A percentile compares a stretch with the other conserved stretches of the same genome.
Evolutionary conservation across 2,329 filamentous ascomycete genomes (phyloP).

Genomic region (Fusarium lateritium): DNA sequence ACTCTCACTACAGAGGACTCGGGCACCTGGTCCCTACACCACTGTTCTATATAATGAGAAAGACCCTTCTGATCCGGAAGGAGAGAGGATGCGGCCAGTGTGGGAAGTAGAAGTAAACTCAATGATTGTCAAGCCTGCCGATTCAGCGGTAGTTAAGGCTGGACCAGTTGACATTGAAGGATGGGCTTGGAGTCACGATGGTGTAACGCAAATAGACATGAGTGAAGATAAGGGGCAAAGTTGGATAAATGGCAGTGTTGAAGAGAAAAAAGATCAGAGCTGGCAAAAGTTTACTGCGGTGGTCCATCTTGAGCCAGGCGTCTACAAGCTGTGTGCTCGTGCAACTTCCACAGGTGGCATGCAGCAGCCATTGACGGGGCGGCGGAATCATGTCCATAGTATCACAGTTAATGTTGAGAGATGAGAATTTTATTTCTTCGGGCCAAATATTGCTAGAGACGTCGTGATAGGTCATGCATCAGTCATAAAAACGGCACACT

Average conservation of each 20-base stretch:
- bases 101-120: constrained; percentile 32
- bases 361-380: background rate
- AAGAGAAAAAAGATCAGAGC: background rate
- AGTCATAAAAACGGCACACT: too few species aligned
- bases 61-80: background rate
- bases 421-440: constrained; percentile 46
- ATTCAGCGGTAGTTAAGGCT: background rate
- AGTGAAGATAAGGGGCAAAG: background rate
- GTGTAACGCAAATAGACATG: background rate
- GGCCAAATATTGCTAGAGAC: too few species aligned
- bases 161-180: background rate
- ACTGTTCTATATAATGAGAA: constrained; percentile 18
- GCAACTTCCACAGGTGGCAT: background rate
- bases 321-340: background rate
- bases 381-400: constrained; percentile 5
- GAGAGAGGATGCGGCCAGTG: constrained; percentile 3
- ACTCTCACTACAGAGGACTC: background rate
- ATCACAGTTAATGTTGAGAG: constrained; percentile 30
- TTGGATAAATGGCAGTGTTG: background rate
- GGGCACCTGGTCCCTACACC: constrained; percentile 13
- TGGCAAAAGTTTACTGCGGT: background rate
- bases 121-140: constrained; percentile 8
- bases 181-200: constrained; percentile 16
- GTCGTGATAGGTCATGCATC: too few species aligned
- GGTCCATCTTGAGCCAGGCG: background rate